Percentiles rank a stretch among this genome's conserved stretches.
These are phyloP conservation scores for Harringtonia aguacate DNA, from an alignment of 2,329 filamentous ascomycete species.

Conservation along the genomic window DNA sequence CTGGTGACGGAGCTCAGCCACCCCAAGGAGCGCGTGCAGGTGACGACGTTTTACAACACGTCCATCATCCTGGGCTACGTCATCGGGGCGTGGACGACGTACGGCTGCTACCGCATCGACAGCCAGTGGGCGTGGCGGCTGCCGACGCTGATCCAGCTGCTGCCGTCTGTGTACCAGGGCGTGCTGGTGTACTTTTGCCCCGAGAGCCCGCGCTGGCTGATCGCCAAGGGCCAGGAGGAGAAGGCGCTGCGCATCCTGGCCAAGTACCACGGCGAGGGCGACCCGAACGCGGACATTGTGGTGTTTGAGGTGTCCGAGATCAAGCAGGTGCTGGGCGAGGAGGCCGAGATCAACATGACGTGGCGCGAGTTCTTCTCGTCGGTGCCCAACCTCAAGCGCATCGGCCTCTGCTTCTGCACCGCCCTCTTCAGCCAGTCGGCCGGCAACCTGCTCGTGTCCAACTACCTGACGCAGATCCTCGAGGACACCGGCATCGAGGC, in stretches of 20 bases:
- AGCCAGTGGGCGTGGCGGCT: constrained; percentile 11
- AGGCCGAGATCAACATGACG: constrained; percentile 8
- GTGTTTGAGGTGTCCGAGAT: constrained; percentile 10
- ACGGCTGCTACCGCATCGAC: constrained; percentile 8
- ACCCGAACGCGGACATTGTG: constrained; percentile 6
- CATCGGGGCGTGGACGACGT: constrained; percentile 14
- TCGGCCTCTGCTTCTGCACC: constrained; percentile 9
- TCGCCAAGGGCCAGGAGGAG: constrained; percentile 11
- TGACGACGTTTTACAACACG: constrained; percentile 13
- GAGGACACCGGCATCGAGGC: constrained; percentile 3
- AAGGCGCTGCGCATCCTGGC: constrained; percentile 8
- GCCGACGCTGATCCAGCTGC: constrained; percentile 10
- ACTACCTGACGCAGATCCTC: constrained; percentile 6
- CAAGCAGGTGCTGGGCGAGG: constrained; percentile 6
- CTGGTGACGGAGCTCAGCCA: constrained; percentile 27
- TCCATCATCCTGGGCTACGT: neutral
- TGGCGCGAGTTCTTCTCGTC: constrained; percentile 7
- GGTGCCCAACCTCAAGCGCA: constrained; percentile 11
- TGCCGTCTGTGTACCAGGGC: constrained; percentile 10
- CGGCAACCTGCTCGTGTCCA: constrained; percentile 9
- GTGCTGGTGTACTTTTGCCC: constrained; percentile 12
- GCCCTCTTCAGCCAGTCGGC: constrained; percentile 10
- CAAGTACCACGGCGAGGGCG: constrained; percentile 9
- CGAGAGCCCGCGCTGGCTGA: constrained; percentile 17
- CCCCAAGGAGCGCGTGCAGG: constrained; percentile 21